Conservation (phyloP, 208 protist genomes). For the Leishmania gerbilli region DNA sequence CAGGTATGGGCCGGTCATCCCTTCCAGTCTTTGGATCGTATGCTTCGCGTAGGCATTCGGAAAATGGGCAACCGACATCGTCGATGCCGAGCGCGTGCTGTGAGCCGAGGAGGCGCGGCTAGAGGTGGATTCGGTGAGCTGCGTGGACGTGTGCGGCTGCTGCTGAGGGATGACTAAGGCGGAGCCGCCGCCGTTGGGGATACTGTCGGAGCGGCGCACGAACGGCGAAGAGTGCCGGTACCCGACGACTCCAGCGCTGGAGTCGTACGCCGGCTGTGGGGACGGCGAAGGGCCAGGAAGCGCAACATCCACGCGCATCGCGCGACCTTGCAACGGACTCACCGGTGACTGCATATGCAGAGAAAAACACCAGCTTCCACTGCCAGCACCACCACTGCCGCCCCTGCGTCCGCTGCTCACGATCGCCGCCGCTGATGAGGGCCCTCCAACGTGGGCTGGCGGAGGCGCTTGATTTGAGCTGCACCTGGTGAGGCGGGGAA, state of each 20-base stretch:
- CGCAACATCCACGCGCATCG: constrained; percentile 6
- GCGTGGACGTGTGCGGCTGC: background rate
- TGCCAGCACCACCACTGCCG: background rate
- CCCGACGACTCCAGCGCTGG: background rate
- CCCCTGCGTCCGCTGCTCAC: background rate
- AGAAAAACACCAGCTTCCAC: background rate
- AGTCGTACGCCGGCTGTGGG: background rate
- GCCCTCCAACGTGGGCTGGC: background rate
- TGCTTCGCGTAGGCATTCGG: constrained; percentile 4
- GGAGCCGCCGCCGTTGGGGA: constrained; percentile 4
- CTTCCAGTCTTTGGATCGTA: constrained; percentile 20
- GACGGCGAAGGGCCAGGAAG: background rate
- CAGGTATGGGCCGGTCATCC: constrained; percentile 19
- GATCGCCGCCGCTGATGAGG: background rate
- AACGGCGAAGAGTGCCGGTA: constrained; percentile 2
- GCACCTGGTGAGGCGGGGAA: background rate
- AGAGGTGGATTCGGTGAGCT: constrained; percentile 21
- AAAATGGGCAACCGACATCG: constrained; percentile 6
- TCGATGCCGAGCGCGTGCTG: constrained; percentile 21
- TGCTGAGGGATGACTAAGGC: constrained; percentile 7
- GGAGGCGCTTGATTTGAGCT: background rate
- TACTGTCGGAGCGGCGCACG: background rate
- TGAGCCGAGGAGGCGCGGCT: constrained; percentile 27
- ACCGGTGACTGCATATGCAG: background rate
- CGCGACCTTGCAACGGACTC: constrained; percentile 4